Evolutionary conservation across 192 early-diverging fungal species (phyloP), one percentile per base, ranked within the genome.

Genomic region (Podila epigama): DNA sequence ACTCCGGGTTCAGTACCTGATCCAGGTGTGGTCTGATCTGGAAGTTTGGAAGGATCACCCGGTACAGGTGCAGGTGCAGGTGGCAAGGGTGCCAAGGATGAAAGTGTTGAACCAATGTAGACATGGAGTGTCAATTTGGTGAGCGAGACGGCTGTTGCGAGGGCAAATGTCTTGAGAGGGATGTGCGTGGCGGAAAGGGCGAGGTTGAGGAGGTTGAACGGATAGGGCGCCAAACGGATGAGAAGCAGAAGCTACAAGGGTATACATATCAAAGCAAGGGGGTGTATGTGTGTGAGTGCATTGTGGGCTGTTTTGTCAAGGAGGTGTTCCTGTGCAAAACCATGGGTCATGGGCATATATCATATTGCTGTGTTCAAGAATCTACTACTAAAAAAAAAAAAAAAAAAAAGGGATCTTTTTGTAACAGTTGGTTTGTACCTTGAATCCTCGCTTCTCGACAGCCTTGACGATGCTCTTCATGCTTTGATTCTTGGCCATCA

Each of bases 191-290:
- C 84, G 6, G 87, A 81, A 32, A 90, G 80, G 11, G 88, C 60
- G 0, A 83, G 82, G 54, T 90, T 90, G 59, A 90, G 78, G 27
- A 93, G 67, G 52, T 84, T 87, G 80, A 87, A 92, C 9, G 91
- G 91, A 68, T 93, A 93, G 13, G 91, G 91, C 9, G 90, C 89
- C 27, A 93, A 50, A 11, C 91, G 82, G 71, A 93, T 91, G 36
- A 93, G 66, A 0, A 89, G 50, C 53, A 89, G 75, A 22, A 92
- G 71, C 89, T 92, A 64, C 4, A 42, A 27, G 1, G 39, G n/a
- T 39, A 5, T 25, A n/a, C 36, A 15, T 40, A 29, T 20, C 10
- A 33, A 51, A 36, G 39, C n/a, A n/a, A n/a, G n/a, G n/a, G n/a
- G n/a, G n/a, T n/a, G n/a, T n/a, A n/a, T n/a, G n/a, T n/a, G n/a